Conservation (phyloP, 2,329 filamentous ascomycete genomes). For the Penicillium sp. region DNA sequence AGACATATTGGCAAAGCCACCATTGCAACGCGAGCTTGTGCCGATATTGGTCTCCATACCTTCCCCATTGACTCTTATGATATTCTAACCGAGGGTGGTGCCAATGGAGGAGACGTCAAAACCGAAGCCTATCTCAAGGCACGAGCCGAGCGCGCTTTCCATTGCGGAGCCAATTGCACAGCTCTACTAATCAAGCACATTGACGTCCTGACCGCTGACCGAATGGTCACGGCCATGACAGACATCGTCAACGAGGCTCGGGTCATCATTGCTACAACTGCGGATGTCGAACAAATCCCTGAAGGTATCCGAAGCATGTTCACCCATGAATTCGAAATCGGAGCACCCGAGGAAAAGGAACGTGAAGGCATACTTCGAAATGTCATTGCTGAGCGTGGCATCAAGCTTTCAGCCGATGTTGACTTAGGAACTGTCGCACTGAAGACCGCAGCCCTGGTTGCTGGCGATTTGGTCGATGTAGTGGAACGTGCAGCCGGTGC, state of each 20-base stretch:
- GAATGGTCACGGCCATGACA: conserved; percentile 78
- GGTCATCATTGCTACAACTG: conserved; percentile 87
- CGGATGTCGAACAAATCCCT: conserved; percentile 88
- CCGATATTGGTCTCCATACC: conserved; percentile 82
- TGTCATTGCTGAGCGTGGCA: conserved; percentile 68
- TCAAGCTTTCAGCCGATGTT: conserved; percentile 74
- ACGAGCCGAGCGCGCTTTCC: conserved; percentile 79
- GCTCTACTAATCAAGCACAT: conserved; percentile 82
- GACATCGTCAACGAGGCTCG: conserved; percentile 74
- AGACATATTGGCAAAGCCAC: conserved; percentile 89
- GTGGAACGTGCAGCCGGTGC: conserved; percentile 82
- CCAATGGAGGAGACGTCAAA: conserved; percentile 84
- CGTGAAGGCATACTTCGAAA: conserved; percentile 78
- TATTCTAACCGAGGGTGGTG: conserved; percentile 83
- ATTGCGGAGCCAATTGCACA: conserved; percentile 77
- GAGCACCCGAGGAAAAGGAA: conserved; percentile 84
- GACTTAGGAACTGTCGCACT: conserved; percentile 80
- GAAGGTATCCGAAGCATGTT: conserved; percentile 86
- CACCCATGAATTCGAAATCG: conserved; percentile 91
- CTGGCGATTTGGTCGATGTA: conserved; percentile 88
- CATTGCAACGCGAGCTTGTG: conserved; percentile 67
- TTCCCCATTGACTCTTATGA: conserved; percentile 90
- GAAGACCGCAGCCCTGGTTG: conserved; percentile 92
- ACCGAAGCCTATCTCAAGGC: conserved; percentile 86
- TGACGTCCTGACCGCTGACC: conserved; percentile 83